Evolutionary conservation across 2,329 filamentous ascomycete species (phyloP), one percentile per base, ranked within the genome.

Genomic region (Xylariaceae sp.): DNA sequence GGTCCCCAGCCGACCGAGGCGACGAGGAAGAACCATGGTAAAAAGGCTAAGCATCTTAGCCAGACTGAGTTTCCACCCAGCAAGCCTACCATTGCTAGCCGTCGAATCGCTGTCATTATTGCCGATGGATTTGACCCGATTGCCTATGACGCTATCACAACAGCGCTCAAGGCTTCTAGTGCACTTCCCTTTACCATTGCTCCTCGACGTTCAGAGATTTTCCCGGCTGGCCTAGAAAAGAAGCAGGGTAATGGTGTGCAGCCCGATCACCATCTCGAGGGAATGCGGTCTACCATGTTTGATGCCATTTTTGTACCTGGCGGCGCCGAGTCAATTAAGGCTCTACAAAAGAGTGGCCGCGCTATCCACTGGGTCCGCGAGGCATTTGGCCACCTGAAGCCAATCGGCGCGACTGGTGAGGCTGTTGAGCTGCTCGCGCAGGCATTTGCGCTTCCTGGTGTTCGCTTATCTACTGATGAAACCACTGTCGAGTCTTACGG

Each of bases 371-470:
- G 87, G 83, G 74, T 93, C 3, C 81, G 87, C 2, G 91, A 94
- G 70, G 87, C 89, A 0, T 94, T 93, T 62, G 89, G 89, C 0
- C 90, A 94, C 59, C 77, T 92, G 44, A 94, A 94, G 77, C 76
- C 88, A 2, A 88, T 94, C 20, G 90, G 84, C 2, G 91, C 86
- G 0, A 88, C 86, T 0, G 89, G 88, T 0, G 88, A 92, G 66
- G 89, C 79, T 0, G 82, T 90, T 0, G 75, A 82, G 2, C 74
- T 93, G 33, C 77, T 93, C 23, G 67, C 76, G 15, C 65, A 71
- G 30, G 77, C 79, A 0, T 67, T 83, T 13, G 71, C 72, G 4
- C 60, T 82, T 7, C 72, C 75, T 0, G 70, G 69, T 3, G 67
- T 83, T 3, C 53, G 65, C 1, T 42, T 80, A 0, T 81, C 79